A percentile compares a stretch with the other conserved stretches of the same genome.
Evolutionary conservation across 176 grass and related monocot species (phyloP).

Genomic region (Eragrostis nindensis): DNA sequence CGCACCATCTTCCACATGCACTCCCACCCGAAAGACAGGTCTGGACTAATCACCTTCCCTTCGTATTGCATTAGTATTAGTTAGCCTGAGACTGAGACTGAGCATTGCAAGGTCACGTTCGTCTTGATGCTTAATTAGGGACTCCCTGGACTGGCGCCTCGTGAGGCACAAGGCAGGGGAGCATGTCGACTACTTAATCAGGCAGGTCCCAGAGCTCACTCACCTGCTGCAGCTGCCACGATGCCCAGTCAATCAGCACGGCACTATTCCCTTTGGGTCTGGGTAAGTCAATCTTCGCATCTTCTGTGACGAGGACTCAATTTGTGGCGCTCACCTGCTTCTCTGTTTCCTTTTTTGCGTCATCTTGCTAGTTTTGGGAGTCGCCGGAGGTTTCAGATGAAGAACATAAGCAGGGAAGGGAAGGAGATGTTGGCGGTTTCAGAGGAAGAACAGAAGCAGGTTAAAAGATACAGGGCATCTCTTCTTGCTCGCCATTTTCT

Average conservation of each 20-base stretch:
- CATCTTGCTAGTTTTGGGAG: neutral
- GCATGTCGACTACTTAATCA: constrained; percentile 10
- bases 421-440: neutral
- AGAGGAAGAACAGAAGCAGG: constrained; percentile 6
- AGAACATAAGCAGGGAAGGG: neutral
- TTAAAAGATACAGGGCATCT: neutral
- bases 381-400: neutral
- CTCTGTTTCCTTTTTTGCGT: neutral
- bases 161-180: neutral
- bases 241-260: neutral
- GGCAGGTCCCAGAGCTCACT: neutral
- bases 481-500: constrained; percentile 23
- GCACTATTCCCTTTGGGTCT: neutral
- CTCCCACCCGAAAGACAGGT: constrained; percentile 8
- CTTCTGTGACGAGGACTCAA: neutral
- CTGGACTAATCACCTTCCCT: neutral
- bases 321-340: neutral
- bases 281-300: constrained; percentile 4
- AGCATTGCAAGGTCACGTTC: neutral
- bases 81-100: neutral
- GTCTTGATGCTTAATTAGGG: neutral
- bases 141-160: neutral
- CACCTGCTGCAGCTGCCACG: neutral
- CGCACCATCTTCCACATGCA: neutral
- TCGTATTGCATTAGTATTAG: neutral